phyloP scores from a whole-genome alignment of 495 filamentous ascomycete species.

The Baudoinia panamericana region DNA sequence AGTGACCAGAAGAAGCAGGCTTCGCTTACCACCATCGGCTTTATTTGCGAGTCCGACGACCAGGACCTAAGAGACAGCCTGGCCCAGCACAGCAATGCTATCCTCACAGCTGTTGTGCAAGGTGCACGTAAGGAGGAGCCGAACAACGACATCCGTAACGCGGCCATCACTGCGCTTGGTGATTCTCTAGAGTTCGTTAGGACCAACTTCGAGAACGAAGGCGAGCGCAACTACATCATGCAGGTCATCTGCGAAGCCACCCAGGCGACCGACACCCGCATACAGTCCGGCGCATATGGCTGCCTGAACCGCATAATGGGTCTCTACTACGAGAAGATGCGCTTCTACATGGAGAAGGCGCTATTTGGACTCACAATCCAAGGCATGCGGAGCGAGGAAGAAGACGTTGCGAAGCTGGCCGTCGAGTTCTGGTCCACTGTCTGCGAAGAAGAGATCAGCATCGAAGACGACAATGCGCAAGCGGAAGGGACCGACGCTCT shows the following conservation, averaged over 20 bases:
- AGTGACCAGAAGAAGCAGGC: slow-evolving; percentile 79
- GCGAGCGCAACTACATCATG: slow-evolving; percentile 99
- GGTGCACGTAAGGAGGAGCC: slow-evolving; percentile 91
- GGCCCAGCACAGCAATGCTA: slow-evolving; percentile 82
- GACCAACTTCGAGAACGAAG: slow-evolving; percentile 97
- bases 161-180: slow-evolving; percentile 83
- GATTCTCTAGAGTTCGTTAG: slow-evolving; percentile 97
- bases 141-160: slow-evolving; percentile 75
- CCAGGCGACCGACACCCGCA: slow-evolving; percentile 72
- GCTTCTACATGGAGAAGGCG: slow-evolving; percentile 99
- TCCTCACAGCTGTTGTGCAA: slow-evolving; percentile 93
- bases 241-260: slow-evolving; percentile 98
- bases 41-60: slow-evolving; percentile 94
- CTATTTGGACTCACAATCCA: slow-evolving; percentile 96
- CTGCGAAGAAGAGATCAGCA: slow-evolving; percentile 92
- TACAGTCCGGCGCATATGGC: slow-evolving; percentile 90
- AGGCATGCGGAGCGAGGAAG: slow-evolving; percentile 95
- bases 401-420: slow-evolving; percentile 93
- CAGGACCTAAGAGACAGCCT: slow-evolving; percentile 69
- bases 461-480: slow-evolving; percentile 81
- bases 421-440: slow-evolving; percentile 99
- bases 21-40: slow-evolving; percentile 86
- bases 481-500: slow-evolving; percentile 63
- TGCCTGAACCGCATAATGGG: slow-evolving; percentile 97
- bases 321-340: slow-evolving; percentile 97